Conservation (phyloP, 2,329 filamentous ascomycete genomes). For the Talaromyces amestolkiae region DNA sequence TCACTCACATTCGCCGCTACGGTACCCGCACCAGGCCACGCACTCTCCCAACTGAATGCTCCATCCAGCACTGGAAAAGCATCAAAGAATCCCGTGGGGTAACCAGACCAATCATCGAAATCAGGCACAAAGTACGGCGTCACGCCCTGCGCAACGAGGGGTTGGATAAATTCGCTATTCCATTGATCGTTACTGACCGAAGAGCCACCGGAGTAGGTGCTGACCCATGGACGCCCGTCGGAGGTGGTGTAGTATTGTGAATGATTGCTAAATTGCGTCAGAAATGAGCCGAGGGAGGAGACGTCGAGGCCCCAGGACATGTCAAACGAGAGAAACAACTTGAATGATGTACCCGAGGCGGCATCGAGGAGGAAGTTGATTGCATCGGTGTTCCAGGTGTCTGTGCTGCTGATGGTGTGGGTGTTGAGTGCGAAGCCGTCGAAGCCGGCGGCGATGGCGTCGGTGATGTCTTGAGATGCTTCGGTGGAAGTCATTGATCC, state of each 20-base stretch:
- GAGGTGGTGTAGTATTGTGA: slow-evolving; percentile 13
- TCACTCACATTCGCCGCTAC: slow-evolving; percentile 13
- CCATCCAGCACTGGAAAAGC: slow-evolving; percentile 10
- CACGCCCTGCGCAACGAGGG: not conserved
- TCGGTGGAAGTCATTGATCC: slow-evolving; percentile 7
- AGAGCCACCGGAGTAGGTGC: slow-evolving; percentile 8
- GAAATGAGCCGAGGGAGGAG: not conserved
- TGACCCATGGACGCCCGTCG: slow-evolving; percentile 16
- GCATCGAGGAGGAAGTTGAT: slow-evolving; percentile 10
- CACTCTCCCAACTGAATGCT: slow-evolving; percentile 16
- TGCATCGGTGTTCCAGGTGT: slow-evolving; percentile 15
- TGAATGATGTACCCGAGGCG: slow-evolving; percentile 5
- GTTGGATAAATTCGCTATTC: not conserved
- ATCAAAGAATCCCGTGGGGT: slow-evolving; percentile 13
- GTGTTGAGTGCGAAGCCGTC: slow-evolving; percentile 18
- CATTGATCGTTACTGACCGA: not conserved
- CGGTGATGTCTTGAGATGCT: slow-evolving; percentile 2
- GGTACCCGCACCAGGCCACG: slow-evolving; percentile 4
- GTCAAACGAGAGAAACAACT: slow-evolving; percentile 17
- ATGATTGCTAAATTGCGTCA: slow-evolving; percentile 11
- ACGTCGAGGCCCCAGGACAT: slow-evolving; percentile 16
- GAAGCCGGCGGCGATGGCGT: slow-evolving; percentile 17
- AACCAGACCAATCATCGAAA: slow-evolving; percentile 11
- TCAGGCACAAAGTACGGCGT: slow-evolving; percentile 14
- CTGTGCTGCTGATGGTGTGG: slow-evolving; percentile 7